Evolutionary conservation across 176 grass and related monocot genomes (phyloP), one percentile per base, ranked within the genome.

Genomic region (Carex scoparia): DNA sequence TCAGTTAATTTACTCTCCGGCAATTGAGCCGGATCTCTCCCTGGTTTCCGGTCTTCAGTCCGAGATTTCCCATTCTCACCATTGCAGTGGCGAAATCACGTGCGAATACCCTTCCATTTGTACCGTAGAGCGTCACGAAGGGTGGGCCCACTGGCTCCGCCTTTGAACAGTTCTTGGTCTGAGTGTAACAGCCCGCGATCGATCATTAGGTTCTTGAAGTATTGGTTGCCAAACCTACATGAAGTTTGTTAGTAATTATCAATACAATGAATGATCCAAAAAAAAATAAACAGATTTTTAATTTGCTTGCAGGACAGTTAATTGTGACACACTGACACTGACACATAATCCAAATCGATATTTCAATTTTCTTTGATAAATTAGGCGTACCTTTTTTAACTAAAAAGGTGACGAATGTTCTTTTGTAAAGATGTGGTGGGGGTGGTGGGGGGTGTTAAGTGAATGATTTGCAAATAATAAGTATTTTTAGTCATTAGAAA

Each of bases 11-110:
- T 9, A 73, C 27, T 61, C 19, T 84, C 38, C 66, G 46, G 65
- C 82, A 84, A 73, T 73, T 59, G 10, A 61, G 64, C 48, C 82
- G 27, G 44, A 84, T 18, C 10, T 84, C 65, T 73, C 82, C 82
- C 16, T 86, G 69, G 18, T 32, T 84, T 14, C 83, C 53, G 2
- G 82, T 80, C 49, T 69, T 73, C n/a, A 70, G 49, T 33, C 87
- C 77, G 2, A 89, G 31, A 64, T 55, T 86, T 35, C 84, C 87
- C 87, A 89, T 83, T 58, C 80, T 82, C 27, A 89, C 48, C 87
- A 89, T 89, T 0, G 83, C 65, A 4, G 54, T 68, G 7, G 31
- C 87, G 14, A 89, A 89, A 40, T 82, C 87, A 2, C 5, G 7
- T 8, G 32, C 70, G n/a, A 89, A 89, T 3, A 35, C 77, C 30